Conservation (phyloP, 176 grass and related monocot species). For the Juncus inflexus region DNA sequence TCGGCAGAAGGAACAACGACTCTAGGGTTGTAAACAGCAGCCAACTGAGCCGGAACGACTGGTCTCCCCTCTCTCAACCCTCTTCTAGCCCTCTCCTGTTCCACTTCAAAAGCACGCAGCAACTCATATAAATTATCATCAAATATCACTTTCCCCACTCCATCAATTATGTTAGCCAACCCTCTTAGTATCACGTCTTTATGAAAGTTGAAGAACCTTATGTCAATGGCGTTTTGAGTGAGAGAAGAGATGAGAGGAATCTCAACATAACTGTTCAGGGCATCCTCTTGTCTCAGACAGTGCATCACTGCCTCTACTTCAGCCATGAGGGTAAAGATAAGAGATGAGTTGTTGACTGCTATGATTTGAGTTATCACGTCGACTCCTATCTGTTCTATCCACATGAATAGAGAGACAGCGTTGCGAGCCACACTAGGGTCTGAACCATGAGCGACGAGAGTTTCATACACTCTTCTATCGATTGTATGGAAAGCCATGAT, state of each 20-base stretch:
- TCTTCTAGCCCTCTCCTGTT: neutral
- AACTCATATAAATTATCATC: conserved; percentile 28
- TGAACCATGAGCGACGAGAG: conserved; percentile 10
- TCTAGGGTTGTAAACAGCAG: neutral
- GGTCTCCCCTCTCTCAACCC: neutral
- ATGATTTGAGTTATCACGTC: conserved; percentile 11
- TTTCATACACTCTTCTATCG: conserved; percentile 35
- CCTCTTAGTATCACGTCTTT: conserved; percentile 33
- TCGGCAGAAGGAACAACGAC: neutral
- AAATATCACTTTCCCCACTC: conserved; percentile 43
- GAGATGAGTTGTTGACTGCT: neutral
- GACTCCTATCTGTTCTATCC: conserved; percentile 34
- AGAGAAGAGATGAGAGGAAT: conserved; percentile 42
- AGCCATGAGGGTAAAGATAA: neutral
- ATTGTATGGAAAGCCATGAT: conserved; percentile 34
- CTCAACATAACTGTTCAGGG: neutral
- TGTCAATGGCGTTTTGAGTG: conserved; percentile 8
- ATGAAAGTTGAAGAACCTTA: conserved; percentile 45
- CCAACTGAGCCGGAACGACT: conserved; percentile 18
- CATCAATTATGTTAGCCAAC: conserved; percentile 28
- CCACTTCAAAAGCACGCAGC: conserved; percentile 14
- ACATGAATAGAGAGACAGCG: conserved; percentile 42
- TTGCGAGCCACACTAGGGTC: conserved; percentile 36
- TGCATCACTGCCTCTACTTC: conserved; percentile 41
- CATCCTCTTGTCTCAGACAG: conserved; percentile 26